These are phyloP conservation scores for Basipetospora chlamydospora DNA, from an alignment of 2,329 filamentous ascomycete genomes.

Conservation along the genomic window DNA sequence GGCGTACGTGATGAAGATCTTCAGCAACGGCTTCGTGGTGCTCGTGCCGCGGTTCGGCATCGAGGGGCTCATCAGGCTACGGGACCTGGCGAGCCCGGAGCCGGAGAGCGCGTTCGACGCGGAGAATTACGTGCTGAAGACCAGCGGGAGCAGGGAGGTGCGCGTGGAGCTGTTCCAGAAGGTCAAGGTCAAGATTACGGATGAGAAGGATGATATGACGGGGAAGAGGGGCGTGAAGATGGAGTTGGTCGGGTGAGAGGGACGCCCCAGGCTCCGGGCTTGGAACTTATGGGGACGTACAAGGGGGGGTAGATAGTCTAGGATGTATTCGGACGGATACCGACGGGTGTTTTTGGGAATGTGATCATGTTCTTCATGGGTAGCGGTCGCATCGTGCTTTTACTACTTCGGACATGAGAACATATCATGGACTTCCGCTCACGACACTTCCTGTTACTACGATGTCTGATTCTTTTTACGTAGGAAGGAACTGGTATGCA, in stretches of 20 bases:
- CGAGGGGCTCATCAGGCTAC: constrained; percentile 74
- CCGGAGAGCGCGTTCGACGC: constrained; percentile 73
- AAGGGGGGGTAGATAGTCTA: no score
- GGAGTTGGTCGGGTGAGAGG: constrained; percentile 38
- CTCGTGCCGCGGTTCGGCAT: constrained; percentile 94
- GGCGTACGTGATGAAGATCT: constrained; percentile 92
- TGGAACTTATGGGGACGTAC: no score
- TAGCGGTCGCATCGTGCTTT: no score
- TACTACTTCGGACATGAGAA: no score
- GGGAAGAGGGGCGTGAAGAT: constrained; percentile 86
- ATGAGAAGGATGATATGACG: constrained; percentile 88
- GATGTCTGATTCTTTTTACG: no score
- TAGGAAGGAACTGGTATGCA: no score
- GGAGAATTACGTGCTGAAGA: constrained; percentile 65
- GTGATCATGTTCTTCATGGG: no score
- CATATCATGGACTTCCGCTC: no score
- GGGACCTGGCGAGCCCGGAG: constrained; percentile 66
- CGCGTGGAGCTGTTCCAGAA: constrained; percentile 81
- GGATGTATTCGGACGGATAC: no score
- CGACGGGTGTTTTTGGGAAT: no score
- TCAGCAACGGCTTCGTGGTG: constrained; percentile 93
- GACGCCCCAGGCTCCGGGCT: no score
- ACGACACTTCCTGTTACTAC: no score
- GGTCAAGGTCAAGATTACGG: constrained; percentile 75
- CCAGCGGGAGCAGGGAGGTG: constrained; percentile 38